These are phyloP conservation scores for Cavenderia fasciculata DNA, from an alignment of 78 protist genomes.

Conservation along the genomic window DNA sequence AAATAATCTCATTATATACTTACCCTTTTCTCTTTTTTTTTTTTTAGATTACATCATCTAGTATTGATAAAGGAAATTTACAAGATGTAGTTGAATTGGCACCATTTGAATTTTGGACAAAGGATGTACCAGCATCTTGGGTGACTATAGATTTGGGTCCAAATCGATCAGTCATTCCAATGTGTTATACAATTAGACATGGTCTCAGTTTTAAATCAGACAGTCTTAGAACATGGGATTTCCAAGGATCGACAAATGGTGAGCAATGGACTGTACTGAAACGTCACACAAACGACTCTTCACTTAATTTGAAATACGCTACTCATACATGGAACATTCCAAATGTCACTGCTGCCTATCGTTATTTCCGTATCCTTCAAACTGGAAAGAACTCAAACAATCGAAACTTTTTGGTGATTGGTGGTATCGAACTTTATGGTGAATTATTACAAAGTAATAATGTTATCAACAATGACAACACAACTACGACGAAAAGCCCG, in stretches of 20 bases:
- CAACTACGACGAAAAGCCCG: too few relatives aligned
- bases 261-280: slow-evolving; percentile 83
- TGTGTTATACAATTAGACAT: slow-evolving; percentile 84
- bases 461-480: too few relatives aligned
- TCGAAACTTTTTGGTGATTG: slow-evolving; percentile 81
- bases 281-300: slow-evolving; percentile 76
- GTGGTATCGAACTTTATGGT: slow-evolving; percentile 88
- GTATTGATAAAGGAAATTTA: slow-evolving; percentile 51
- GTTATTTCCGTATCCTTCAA: slow-evolving; percentile 83
- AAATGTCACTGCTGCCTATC: slow-evolving; percentile 62
- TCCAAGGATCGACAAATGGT: slow-evolving; percentile 86
- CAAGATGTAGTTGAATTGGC: slow-evolving; percentile 36
- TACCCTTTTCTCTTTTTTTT: neutral
- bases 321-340: slow-evolving; percentile 76
- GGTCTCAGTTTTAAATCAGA: slow-evolving; percentile 87
- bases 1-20: neutral
- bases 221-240: slow-evolving; percentile 85
- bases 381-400: slow-evolving; percentile 84
- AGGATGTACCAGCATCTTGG: slow-evolving; percentile 90
- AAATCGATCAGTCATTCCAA: slow-evolving; percentile 67
- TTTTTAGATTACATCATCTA: slow-evolving; percentile 22
- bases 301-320: slow-evolving; percentile 84
- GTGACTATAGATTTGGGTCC: slow-evolving; percentile 82
- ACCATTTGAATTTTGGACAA: slow-evolving; percentile 85
- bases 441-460: slow-evolving; percentile 60